Percentiles rank a stretch among this genome's conserved stretches.
Evolutionary conservation across 257 asterid species (phyloP).

Genomic region (Avicennia marina): DNA sequence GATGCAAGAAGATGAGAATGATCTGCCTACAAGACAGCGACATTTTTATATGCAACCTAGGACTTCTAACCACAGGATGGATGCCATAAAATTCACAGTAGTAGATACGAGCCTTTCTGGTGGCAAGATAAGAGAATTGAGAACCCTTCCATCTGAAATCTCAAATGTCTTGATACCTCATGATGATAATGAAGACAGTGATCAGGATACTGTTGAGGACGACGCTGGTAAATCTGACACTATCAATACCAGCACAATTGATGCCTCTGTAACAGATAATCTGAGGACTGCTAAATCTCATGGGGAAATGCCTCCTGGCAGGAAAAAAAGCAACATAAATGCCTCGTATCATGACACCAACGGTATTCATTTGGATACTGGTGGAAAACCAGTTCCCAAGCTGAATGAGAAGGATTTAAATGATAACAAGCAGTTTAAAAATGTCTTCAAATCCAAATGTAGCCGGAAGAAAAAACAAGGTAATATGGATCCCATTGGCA

Average conservation of each 20-base stretch:
- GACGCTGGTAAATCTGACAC: conserved; percentile 33
- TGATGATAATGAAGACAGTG: conserved; percentile 3
- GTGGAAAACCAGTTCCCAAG: conserved; percentile 11
- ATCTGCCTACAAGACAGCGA: conserved; percentile 27
- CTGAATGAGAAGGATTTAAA: conserved; percentile 17
- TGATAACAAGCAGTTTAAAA: conserved; percentile 25
- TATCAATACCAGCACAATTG: conserved; percentile 14
- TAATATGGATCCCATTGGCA: conserved; percentile 20
- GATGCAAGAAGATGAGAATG: conserved; percentile 34
- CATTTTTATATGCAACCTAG: conserved; percentile 52
- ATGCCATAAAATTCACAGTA: conserved; percentile 37
- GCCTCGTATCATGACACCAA: conserved; percentile 20
- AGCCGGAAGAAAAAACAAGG: conserved; percentile 23
- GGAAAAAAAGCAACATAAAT: conserved; percentile 7
- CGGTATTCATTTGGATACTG: conserved; percentile 17
- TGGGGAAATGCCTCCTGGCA: conserved; percentile 19
- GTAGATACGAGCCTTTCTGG: conserved; percentile 48
- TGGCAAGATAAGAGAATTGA: conserved; percentile 40
- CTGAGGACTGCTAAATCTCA: conserved; percentile 22
- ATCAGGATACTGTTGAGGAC: conserved; percentile 21
- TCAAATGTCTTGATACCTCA: conserved; percentile 11
- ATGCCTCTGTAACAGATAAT: conserved; percentile 12
- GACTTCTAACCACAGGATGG: conserved; percentile 26
- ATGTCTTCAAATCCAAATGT: conserved; percentile 14
- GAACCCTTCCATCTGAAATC: conserved; percentile 29